Base-by-base conservation (phyloP, 2,329 filamentous ascomycete genomes). In the Didymella exigua region DNA sequence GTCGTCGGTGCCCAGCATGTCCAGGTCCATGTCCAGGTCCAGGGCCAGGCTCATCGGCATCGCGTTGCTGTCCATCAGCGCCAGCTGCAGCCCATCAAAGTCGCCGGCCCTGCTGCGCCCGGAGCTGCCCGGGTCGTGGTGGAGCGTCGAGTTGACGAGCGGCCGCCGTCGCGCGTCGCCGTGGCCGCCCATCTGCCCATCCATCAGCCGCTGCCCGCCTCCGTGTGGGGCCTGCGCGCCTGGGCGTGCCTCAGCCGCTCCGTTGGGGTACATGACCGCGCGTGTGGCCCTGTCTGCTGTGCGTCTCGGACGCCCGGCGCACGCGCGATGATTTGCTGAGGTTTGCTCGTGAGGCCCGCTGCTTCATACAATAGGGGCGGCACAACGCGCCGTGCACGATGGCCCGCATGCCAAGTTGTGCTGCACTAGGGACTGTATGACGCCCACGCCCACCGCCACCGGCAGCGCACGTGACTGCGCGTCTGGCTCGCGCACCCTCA, bases 21-120 rank as follows among this genome's bases (percentile, higher is more conserved):
- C 54, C 56, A 80, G 69, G 58, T 80, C 77, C 57, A 83, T 70
- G 62, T 79, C 79, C 75, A 70, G 47, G 37, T 62, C 56, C 56
- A 67, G 61, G 21, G 79, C 77, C 26, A 27, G 5, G 5, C 26
- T 10, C 36, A 67, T 61, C n/a, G 79, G 77, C 51, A 81, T 74
- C 65, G 77, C 75, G 59, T 79, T 75, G 44, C 51, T 44, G 44
- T 54, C 45, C 27, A 44, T 47, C 44, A 49, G 52, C 14, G 51
- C 31, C 38, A 49, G 29, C 67, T 78, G 71, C 55, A 79, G 62
- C 16, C 62, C 60, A 58, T 69, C 66, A 43, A 50, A 70, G 56
- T 33, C 59, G 21, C 37, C 16, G 23, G 23, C 21, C 37, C 21
- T 19, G 33, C n/a, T n/a, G n/a, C n/a, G n/a, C n/a, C n/a, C n/a